phyloP scores from a whole-genome alignment of 176 grass and related monocot genomes.

The Oryza punctata region DNA sequence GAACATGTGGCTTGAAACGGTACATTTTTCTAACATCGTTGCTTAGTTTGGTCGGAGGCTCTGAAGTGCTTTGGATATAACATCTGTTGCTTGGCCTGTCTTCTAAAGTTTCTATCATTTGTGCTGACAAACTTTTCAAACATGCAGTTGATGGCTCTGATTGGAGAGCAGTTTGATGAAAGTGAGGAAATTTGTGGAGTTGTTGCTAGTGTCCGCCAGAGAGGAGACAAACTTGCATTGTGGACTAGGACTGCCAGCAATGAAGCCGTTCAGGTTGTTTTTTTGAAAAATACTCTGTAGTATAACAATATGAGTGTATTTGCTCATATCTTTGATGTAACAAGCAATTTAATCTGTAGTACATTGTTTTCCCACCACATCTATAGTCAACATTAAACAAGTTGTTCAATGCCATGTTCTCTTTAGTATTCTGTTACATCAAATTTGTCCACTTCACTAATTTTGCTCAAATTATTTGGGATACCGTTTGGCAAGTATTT shows the following conservation, averaged over 20 bases:
- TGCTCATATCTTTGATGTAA: not conserved
- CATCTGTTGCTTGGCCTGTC: not conserved
- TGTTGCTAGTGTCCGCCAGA: slow-evolving; percentile 87
- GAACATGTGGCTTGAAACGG: slow-evolving; percentile 94
- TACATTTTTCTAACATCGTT: slow-evolving; percentile 24
- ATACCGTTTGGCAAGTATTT: not conserved
- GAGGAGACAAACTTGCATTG: slow-evolving; percentile 88
- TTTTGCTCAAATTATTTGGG: not conserved
- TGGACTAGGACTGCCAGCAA: slow-evolving; percentile 96
- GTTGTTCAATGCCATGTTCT: not conserved
- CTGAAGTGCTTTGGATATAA: slow-evolving; percentile 15
- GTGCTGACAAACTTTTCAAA: slow-evolving; percentile 25
- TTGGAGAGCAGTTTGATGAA: slow-evolving; percentile 97
- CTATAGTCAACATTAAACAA: not conserved
- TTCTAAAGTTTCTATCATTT: not conserved
- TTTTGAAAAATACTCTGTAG: slow-evolving; percentile 26
- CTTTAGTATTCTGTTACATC: slow-evolving; percentile 11
- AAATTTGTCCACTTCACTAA: not conserved
- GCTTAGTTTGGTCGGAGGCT: not conserved
- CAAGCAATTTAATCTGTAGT: not conserved
- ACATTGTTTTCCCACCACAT: not conserved
- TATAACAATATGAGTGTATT: not conserved
- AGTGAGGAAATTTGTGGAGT: slow-evolving; percentile 96
- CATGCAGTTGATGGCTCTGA: slow-evolving; percentile 92
- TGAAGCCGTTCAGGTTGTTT: slow-evolving; percentile 96